Percentiles rank a stretch among this genome's conserved stretches.
Evolutionary conservation across 371 early-diverging fungal genomes (phyloP).

Genomic region (Smittium culicis): DNA sequence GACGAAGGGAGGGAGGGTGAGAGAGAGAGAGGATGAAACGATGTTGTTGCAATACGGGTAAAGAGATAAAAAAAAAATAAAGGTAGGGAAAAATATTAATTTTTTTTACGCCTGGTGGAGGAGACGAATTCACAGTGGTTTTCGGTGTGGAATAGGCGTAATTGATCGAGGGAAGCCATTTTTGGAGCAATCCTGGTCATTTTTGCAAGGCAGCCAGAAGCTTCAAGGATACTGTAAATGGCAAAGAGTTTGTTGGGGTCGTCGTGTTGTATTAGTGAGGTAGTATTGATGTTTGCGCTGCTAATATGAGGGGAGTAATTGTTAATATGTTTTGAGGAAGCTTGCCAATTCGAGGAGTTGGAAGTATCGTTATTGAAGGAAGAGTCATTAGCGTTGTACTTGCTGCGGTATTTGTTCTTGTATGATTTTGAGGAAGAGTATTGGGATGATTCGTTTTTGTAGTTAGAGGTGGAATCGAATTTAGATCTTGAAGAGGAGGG

Average conservation of each 20-base stretch:
- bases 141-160: constrained; percentile 43
- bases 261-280: no score
- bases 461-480: background rate
- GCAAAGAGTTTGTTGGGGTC: constrained; percentile 51
- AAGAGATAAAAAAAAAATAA: no score
- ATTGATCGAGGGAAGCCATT: constrained; percentile 39
- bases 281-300: background rate
- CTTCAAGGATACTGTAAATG: constrained; percentile 42
- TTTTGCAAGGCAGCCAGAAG: constrained; percentile 34
- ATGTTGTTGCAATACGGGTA: no score
- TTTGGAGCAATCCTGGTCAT: constrained; percentile 38
- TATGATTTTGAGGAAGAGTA: background rate
- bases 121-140: constrained; percentile 32
- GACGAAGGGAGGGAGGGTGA: background rate
- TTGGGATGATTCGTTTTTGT: background rate
- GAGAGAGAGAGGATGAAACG: background rate
- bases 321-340: background rate
- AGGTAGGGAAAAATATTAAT: no score
- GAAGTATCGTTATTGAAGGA: background rate
- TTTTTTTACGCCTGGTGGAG: constrained; percentile 32
- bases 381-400: background rate
- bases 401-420: background rate
- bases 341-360: background rate
- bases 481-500: background rate
- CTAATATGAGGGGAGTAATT: background rate